These are phyloP conservation scores for Verticillium tricorpus DNA, from an alignment of 2,329 filamentous ascomycete genomes.

Conservation along the genomic window DNA sequence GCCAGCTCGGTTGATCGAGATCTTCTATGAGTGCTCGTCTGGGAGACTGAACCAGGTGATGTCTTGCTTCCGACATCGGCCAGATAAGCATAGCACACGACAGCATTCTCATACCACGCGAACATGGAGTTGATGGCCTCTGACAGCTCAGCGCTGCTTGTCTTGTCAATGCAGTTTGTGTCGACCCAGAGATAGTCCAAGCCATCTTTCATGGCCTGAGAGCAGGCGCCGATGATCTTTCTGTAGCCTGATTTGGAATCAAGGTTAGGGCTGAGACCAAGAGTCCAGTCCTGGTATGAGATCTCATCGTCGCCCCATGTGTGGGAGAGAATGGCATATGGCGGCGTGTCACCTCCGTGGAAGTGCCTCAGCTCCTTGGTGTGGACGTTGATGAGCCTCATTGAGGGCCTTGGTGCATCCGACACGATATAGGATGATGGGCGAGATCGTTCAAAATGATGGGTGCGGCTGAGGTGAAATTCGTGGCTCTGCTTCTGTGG, in stretches of 20 bases:
- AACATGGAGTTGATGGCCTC: slow-evolving; percentile 22
- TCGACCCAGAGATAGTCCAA: slow-evolving; percentile 28
- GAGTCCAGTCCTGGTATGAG: slow-evolving; percentile 1
- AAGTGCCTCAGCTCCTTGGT: slow-evolving; percentile 18
- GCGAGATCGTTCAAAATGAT: background rate
- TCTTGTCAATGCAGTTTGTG: slow-evolving; percentile 29
- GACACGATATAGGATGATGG: background rate
- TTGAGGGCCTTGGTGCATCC: slow-evolving; percentile 5
- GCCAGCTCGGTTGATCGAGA: background rate
- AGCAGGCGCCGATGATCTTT: slow-evolving; percentile 6
- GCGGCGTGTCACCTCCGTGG: slow-evolving; percentile 8
- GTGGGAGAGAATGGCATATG: slow-evolving; percentile 17
- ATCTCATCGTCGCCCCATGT: slow-evolving; percentile 12
- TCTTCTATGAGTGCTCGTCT: background rate
- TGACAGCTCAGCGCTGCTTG: slow-evolving; percentile 23
- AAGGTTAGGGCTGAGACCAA: background rate
- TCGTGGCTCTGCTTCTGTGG: too few species aligned
- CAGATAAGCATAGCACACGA: slow-evolving; percentile 27
- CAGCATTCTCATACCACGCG: slow-evolving; percentile 26
- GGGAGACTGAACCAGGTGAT: background rate
- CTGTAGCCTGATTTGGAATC: slow-evolving; percentile 1
- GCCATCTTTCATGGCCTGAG: slow-evolving; percentile 2
- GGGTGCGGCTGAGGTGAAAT: too few species aligned
- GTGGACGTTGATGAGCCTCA: slow-evolving; percentile 22
- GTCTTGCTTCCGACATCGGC: slow-evolving; percentile 16